Percentiles rank a stretch among this genome's conserved stretches.
Evolutionary conservation across 805 yeast species (phyloP).

Genomic region (Kodamaea neixiangensis): DNA sequence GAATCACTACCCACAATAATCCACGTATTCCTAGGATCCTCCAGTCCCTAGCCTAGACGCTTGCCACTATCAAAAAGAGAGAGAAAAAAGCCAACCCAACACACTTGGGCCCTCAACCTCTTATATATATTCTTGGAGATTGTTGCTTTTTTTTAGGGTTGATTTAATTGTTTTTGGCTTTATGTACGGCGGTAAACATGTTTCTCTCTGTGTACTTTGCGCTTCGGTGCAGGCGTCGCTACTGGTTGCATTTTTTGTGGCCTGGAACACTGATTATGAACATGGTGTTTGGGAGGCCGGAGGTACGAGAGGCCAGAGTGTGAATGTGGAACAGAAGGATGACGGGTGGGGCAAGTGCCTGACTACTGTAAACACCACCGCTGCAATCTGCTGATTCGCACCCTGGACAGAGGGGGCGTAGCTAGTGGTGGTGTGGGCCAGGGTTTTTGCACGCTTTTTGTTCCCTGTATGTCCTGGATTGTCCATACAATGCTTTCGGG

Average conservation of each 20-base stretch:
- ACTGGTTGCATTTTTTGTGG: background rate
- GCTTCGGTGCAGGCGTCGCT: background rate
- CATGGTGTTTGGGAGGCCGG: background rate
- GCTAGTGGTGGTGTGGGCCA: background rate
- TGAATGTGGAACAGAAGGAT: no score
- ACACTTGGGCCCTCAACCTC: background rate
- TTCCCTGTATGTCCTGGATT: background rate
- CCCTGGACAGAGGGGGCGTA: background rate
- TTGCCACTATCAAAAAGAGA: background rate
- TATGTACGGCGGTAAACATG: background rate
- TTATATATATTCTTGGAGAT: background rate
- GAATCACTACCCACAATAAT: background rate
- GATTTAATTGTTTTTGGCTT: constrained; percentile 4
- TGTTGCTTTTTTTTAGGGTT: constrained; percentile 5
- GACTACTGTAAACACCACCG: background rate
- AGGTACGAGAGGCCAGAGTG: no score
- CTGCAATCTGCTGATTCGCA: background rate
- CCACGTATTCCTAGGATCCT: background rate
- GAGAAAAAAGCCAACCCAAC: background rate
- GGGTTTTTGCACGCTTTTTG: background rate
- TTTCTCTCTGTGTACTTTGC: background rate
- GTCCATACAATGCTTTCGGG: background rate
- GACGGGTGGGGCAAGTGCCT: background rate
- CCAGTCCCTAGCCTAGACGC: background rate
- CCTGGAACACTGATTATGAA: constrained; percentile 1